phyloP scores from a whole-genome alignment of 495 filamentous ascomycete genomes.

The Poronia punctata region DNA sequence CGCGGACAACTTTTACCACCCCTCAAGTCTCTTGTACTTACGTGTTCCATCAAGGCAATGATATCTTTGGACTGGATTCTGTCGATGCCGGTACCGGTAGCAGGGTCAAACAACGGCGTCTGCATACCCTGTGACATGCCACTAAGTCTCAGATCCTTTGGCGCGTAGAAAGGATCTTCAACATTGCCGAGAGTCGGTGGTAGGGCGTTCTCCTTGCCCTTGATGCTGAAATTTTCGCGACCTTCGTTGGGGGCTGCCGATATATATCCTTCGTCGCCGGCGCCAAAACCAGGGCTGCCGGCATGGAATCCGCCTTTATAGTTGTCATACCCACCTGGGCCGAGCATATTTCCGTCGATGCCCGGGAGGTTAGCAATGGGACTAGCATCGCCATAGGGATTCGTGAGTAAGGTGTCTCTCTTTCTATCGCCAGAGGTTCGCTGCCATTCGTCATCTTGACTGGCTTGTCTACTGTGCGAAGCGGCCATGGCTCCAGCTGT shows the following conservation, averaged over 20 bases:
- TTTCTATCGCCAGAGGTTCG: constrained; percentile 48
- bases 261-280: constrained; percentile 80
- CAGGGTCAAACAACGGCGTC: constrained; percentile 83
- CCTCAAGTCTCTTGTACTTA: constrained; percentile 42
- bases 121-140: constrained; percentile 86
- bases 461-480: constrained; percentile 39
- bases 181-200: constrained; percentile 47
- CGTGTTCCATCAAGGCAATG: constrained; percentile 94
- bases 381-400: constrained; percentile 51
- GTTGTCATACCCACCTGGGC: constrained; percentile 25
- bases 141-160: constrained; percentile 62
- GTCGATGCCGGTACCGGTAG: constrained; percentile 84
- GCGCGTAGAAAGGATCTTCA: constrained; percentile 53
- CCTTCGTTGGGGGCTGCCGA: constrained; percentile 71
- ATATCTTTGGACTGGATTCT: constrained; percentile 96
- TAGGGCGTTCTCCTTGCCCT: constrained; percentile 51
- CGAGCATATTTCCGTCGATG: constrained; percentile 40
- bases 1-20: not conserved
- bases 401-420: constrained; percentile 50
- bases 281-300: constrained; percentile 44
- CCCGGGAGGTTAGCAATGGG: constrained; percentile 45
- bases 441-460: constrained; percentile 50
- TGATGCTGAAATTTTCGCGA: constrained; percentile 45
- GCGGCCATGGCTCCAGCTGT: constrained; percentile 35
- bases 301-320: constrained; percentile 38